Base-by-base conservation (phyloP, 257 asterid genomes). In the Petunia secreta region DNA sequence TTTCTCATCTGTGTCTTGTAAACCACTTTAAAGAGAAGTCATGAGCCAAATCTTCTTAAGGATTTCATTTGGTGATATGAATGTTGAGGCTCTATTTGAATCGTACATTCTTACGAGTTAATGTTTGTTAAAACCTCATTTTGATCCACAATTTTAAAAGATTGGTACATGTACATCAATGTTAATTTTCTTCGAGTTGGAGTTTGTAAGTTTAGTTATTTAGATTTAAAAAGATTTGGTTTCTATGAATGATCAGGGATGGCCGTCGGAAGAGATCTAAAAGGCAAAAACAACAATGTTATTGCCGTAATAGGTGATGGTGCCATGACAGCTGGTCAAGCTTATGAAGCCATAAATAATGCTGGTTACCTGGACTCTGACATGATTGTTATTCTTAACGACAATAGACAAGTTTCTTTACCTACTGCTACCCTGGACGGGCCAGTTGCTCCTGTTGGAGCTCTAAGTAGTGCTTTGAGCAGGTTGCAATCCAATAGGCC, bases 281-380 rank as follows among this genome's bases (percentile, higher is more conserved):
- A 93, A 84, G 97, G 97, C 34, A 85, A 91, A 81, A 93, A 82
- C 34, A 95, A 93, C 85, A 48, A 85, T 40, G 98, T 95, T 1
- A 87, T 95, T 76, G 95, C 98, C 13, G 98, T 93, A 55, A 95
- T 95, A 55, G 98, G 98, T 6, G 98, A 95, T 34, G 98, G 98
- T 75, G 96, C 98, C 13, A 95, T 95, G 98, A 95, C 98, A 37
- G 98, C 97, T 2, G 98, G 98, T 13, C 98, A 95, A 82, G 98
- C 98, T 1, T 95, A 95, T 80, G 98, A 95, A 85, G 98, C 98
- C 39, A 93, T 95, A 98, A 93, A 95, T 83, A 95, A 95, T 48
- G 98, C 98, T 8, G 98, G 98, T 43, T 95, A 93, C 89, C 87
- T 95, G 6, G 98, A 95, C 80, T 93, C 98, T 0, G 98, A 95